Evolutionary conservation across 345 rosid species (phyloP), one percentile per base, ranked within the genome.

Genomic region (Rhodamnia rubescens): DNA sequence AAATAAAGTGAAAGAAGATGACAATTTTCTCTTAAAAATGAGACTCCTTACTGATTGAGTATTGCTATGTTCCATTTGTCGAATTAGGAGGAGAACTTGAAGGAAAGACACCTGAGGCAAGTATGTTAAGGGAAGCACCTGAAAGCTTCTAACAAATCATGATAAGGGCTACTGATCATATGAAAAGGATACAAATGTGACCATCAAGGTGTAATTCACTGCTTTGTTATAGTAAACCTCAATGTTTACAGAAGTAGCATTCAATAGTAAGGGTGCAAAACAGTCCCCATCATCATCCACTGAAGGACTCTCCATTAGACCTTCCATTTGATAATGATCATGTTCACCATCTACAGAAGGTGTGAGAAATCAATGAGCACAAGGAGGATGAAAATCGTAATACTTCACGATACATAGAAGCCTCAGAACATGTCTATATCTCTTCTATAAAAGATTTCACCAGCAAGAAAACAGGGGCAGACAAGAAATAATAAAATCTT

Each of bases 21-120:
- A 53, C 57, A 29, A 18, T 27, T 51, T 20, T 82, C 80, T 87
- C 83, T 49, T 9, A 22, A 83, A n/a, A 8, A 27, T 54, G 16
- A 75, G 51, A 27, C 85, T 87, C 47, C 95, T 92, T 93, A 96
- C 99, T 2, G 98, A 95, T 81, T 97, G 99, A 83, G 99, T 97
- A 92, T 95, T 96, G 93, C 98, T 88, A 87, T 95, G 98, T 88
- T 97, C 99, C 99, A 96, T 95, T 91, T 97, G 99, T 78, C 98
- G 92, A 83, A 97, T 97, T 90, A 97, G 90, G 88, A 97, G 84
- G 87, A 97, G 97, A 89, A 97, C 98, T 91, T 96, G 99, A 56
- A 97, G 96, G 89, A 96, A 97, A 59, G 98, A 97, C 84, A 96
- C 92, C 99, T 95, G 88, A 86, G 82, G 78, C 87, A 88, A 87